phyloP scores from a whole-genome alignment of 768 basidiomycete genomes.

The Mycena indigotica region DNA sequence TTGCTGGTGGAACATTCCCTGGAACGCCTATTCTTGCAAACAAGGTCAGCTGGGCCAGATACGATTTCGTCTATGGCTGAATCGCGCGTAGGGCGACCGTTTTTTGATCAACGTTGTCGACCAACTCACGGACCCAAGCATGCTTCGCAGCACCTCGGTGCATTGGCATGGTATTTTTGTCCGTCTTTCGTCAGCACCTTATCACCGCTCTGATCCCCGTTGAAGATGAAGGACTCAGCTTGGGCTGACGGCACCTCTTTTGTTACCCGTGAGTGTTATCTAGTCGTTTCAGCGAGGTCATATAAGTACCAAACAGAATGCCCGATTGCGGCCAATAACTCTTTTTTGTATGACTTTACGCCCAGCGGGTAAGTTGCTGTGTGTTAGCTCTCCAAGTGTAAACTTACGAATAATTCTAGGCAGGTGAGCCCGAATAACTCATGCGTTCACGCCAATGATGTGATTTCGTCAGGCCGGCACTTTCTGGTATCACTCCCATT shows the following conservation, averaged over 20 bases:
- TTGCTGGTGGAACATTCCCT: conserved; percentile 30
- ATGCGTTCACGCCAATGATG: too few species aligned
- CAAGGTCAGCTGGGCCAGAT: conserved; percentile 26
- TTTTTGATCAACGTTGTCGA: conserved; percentile 53
- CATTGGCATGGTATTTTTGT: conserved; percentile 47
- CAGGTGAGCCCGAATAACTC: not conserved
- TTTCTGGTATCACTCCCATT: conserved; percentile 45
- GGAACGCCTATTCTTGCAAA: conserved; percentile 31
- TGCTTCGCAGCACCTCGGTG: conserved; percentile 56
- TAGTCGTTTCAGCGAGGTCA: not conserved
- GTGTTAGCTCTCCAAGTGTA: not conserved
- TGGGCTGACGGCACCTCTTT: conserved; percentile 45
- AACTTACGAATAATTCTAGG: not conserved
- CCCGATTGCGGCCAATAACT: conserved; percentile 9
- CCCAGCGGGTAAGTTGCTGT: conserved; percentile 39
- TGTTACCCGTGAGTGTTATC: conserved; percentile 23
- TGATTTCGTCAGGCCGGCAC: conserved; percentile 18
- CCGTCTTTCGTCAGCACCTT: too few species aligned
- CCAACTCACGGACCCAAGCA: conserved; percentile 46
- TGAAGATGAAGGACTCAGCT: conserved; percentile 36
- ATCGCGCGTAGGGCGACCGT: conserved; percentile 36
- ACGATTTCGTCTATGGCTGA: not conserved
- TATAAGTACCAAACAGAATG: conserved; percentile 22
- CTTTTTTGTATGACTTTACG: conserved; percentile 36
- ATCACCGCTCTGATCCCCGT: too few species aligned